Conservation (phyloP, 345 rosid genomes). For the Camelina sativa region DNA sequence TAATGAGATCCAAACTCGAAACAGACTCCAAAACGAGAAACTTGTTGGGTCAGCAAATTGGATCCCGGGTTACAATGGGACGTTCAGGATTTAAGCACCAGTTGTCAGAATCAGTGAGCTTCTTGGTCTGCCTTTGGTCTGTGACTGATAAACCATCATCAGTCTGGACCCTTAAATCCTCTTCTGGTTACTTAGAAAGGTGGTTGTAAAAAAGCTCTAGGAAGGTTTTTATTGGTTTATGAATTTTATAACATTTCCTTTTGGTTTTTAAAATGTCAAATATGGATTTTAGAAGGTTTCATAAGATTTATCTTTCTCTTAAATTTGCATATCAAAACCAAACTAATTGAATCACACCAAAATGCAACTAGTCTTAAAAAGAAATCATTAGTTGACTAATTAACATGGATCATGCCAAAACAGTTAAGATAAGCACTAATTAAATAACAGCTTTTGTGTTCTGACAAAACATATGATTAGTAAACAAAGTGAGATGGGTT, state of each 20-base stretch:
- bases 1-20: slow-evolving; percentile 66
- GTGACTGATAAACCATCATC: slow-evolving; percentile 18
- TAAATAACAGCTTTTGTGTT: not conserved
- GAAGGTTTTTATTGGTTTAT: slow-evolving; percentile 31
- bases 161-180: slow-evolving; percentile 19
- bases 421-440: not conserved
- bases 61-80: slow-evolving; percentile 70
- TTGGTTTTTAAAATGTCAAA: slow-evolving; percentile 28
- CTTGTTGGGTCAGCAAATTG: slow-evolving; percentile 63
- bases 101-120: slow-evolving; percentile 20
- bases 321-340: not conserved
- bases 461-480: slow-evolving; percentile 14
- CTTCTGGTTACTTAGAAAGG: slow-evolving; percentile 34
- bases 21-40: slow-evolving; percentile 66
- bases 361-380: not conserved
- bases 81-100: slow-evolving; percentile 66
- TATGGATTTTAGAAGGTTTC: slow-evolving; percentile 14
- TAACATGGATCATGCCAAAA: not conserved
- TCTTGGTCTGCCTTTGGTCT: not conserved
- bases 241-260: slow-evolving; percentile 25
- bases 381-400: slow-evolving; percentile 11
- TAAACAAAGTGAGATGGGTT: not conserved
- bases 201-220: slow-evolving; percentile 44
- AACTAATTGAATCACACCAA: not conserved
- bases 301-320: slow-evolving; percentile 11